Evolutionary conservation across 306 rosid species (phyloP).

Genomic region (Arachis stenosperma): DNA sequence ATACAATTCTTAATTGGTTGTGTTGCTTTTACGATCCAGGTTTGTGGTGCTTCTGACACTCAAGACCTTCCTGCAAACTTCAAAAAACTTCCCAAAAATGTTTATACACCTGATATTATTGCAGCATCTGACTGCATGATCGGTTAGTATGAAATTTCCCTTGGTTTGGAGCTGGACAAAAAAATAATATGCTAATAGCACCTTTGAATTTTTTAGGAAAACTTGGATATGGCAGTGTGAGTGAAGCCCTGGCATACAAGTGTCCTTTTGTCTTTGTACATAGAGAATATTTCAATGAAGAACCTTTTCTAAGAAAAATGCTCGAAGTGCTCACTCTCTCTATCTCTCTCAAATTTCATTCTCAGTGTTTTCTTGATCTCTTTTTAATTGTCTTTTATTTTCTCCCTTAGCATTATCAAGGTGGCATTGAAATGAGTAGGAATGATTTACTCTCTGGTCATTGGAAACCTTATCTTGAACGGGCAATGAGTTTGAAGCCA

Average conservation of each 20-base stretch:
- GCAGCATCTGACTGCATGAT: slow-evolving; percentile 99
- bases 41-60: slow-evolving; percentile 89
- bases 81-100: slow-evolving; percentile 71
- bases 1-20: slow-evolving; percentile 16
- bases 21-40: slow-evolving; percentile 53
- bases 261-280: slow-evolving; percentile 97
- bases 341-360: slow-evolving; percentile 12
- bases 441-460: slow-evolving; percentile 96
- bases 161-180: slow-evolving; percentile 27
- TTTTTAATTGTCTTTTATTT: slow-evolving; percentile 25
- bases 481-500: slow-evolving; percentile 90
- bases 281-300: slow-evolving; percentile 97
- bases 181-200: slow-evolving; percentile 21
- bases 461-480: slow-evolving; percentile 98
- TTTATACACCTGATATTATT: slow-evolving; percentile 90
- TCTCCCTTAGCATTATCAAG: slow-evolving; percentile 66
- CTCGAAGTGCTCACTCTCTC: slow-evolving; percentile 66
- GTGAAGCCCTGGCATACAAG: slow-evolving; percentile 91
- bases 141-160: slow-evolving; percentile 57
- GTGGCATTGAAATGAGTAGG: slow-evolving; percentile 98
- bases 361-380: slow-evolving; percentile 17
- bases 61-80: slow-evolving; percentile 87
- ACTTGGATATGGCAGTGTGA: slow-evolving; percentile 95
- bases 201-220: slow-evolving; percentile 67
- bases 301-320: slow-evolving; percentile 97